Conservation (phyloP, 495 filamentous ascomycete species). For the Daldinia concentrica region DNA sequence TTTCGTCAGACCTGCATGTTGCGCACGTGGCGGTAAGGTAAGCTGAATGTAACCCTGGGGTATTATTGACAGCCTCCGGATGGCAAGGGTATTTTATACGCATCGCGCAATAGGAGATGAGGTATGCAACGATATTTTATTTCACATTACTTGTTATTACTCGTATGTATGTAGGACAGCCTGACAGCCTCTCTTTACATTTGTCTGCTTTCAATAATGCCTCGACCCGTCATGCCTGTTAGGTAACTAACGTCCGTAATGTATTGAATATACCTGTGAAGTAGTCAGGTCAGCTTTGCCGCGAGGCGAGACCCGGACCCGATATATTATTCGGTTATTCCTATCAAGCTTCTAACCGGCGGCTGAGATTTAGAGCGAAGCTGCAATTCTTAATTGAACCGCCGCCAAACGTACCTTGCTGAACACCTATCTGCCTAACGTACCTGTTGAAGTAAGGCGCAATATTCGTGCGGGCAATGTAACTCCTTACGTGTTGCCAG, state of each 20-base stretch:
- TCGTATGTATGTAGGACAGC: neutral
- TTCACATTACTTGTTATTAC: neutral
- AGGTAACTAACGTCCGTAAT: neutral
- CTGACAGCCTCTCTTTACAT: neutral
- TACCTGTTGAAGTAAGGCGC: neutral
- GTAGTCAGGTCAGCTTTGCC: neutral
- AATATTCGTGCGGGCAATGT: neutral
- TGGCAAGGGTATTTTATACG: conserved; percentile 11
- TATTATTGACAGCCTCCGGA: conserved; percentile 19
- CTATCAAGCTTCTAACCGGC: neutral
- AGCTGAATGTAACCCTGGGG: conserved; percentile 30
- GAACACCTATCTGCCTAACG: neutral
- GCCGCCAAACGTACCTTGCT: neutral
- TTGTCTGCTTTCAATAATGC: neutral
- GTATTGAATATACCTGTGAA: neutral
- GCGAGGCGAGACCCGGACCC: neutral
- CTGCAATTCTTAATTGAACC: neutral
- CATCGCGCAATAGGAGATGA: conserved; percentile 1
- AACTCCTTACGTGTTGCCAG: neutral
- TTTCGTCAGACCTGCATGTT: conserved; percentile 45
- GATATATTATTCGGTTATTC: neutral
- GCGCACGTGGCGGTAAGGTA: conserved; percentile 46
- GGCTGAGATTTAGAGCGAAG: neutral
- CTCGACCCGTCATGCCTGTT: neutral
- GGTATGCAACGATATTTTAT: conserved; percentile 3